Percentiles rank a stretch among this genome's conserved stretches.
Evolutionary conservation across 768 basidiomycete genomes (phyloP).

Genomic region (Calvatia gigantea): DNA sequence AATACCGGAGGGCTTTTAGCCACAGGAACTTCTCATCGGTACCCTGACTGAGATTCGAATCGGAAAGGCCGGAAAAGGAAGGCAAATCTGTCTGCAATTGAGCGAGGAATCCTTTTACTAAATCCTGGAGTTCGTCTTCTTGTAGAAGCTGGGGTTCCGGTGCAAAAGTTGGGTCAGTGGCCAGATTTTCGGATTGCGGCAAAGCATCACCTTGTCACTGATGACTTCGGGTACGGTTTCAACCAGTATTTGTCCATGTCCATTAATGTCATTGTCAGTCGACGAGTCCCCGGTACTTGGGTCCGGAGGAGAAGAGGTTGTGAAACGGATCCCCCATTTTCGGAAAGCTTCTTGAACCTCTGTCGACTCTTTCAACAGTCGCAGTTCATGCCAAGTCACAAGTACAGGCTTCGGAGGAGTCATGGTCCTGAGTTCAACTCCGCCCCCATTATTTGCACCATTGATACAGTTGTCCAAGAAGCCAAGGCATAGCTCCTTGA

Average conservation of each 20-base stretch:
- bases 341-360: slow-evolving; percentile 46
- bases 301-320: slow-evolving; percentile 25
- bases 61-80: slow-evolving; percentile 18
- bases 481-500: slow-evolving; percentile 69
- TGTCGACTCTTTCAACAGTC: slow-evolving; percentile 37
- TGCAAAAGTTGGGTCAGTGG: slow-evolving; percentile 14
- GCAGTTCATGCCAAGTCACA: slow-evolving; percentile 63
- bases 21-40: slow-evolving; percentile 38
- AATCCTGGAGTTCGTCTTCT: slow-evolving; percentile 69
- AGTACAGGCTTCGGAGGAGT: slow-evolving; percentile 57
- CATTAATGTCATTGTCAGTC: slow-evolving; percentile 27
- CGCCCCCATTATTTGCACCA: slow-evolving; percentile 21
- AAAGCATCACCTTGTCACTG: slow-evolving; percentile 64
- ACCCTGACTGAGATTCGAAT: slow-evolving; percentile 21
- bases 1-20: slow-evolving; percentile 74
- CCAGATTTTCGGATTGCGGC: slow-evolving; percentile 15
- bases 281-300: slow-evolving; percentile 20
- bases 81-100: slow-evolving; percentile 49
- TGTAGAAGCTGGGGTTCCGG: slow-evolving; percentile 47
- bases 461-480: slow-evolving; percentile 46
- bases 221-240: slow-evolving; percentile 65
- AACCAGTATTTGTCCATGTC: slow-evolving; percentile 67
- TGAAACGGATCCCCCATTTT: slow-evolving; percentile 70
- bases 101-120: slow-evolving; percentile 71
- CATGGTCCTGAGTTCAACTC: slow-evolving; percentile 40